These are phyloP conservation scores for Penicillium flavigenum DNA, from an alignment of 495 filamentous ascomycete species.

Conservation along the genomic window DNA sequence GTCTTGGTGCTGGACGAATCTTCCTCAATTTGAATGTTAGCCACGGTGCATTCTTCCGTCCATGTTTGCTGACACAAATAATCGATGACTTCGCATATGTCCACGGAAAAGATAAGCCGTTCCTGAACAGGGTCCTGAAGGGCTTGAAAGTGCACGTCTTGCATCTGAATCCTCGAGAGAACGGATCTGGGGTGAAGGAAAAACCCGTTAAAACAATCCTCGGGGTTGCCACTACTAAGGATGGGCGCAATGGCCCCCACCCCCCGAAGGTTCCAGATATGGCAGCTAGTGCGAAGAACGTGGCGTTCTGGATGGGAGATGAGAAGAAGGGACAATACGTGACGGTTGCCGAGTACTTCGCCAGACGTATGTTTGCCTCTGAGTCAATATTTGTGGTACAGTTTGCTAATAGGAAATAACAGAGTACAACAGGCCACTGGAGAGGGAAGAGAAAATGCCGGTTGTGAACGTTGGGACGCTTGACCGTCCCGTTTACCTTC, in stretches of 20 bases:
- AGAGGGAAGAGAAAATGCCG: constrained; percentile 30
- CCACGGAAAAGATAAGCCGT: background rate
- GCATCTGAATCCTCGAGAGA: constrained; percentile 6
- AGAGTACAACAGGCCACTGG: constrained; percentile 14
- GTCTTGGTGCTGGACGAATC: constrained; percentile 37
- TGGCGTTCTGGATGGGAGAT: constrained; percentile 14
- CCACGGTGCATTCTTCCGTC: constrained; percentile 43
- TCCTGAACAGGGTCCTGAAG: constrained; percentile 14
- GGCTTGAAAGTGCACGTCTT: constrained; percentile 14
- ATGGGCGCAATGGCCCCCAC: constrained; percentile 1
- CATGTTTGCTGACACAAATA: constrained; percentile 26
- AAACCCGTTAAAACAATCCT: constrained; percentile 9
- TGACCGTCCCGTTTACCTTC: constrained; percentile 56
- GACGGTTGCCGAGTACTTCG: constrained; percentile 22
- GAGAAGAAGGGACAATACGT: constrained; percentile 8
- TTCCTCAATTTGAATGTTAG: constrained; percentile 52
- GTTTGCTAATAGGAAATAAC: background rate
- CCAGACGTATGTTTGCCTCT: constrained; percentile 10
- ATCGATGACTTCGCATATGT: constrained; percentile 15
- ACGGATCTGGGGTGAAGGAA: background rate
- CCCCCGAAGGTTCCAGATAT: background rate
- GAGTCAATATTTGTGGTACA: background rate
- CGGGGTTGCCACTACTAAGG: constrained; percentile 14
- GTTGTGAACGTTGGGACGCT: constrained; percentile 65
- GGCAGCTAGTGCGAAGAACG: constrained; percentile 15